phyloP scores from a whole-genome alignment of 371 early-diverging fungal species.

The Apophysomyces ossiformis region DNA sequence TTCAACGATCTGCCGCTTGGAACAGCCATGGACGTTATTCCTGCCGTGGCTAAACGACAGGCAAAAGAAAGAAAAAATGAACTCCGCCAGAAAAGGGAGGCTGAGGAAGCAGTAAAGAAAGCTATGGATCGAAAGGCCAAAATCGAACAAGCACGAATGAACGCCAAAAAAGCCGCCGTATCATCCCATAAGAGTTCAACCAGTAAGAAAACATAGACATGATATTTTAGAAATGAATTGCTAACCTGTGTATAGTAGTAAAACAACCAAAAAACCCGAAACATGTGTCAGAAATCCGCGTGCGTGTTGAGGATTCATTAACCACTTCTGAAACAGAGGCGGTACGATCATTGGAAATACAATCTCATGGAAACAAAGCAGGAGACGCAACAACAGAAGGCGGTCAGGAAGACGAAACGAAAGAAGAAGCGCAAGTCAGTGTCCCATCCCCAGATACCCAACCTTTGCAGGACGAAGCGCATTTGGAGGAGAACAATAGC shows the following conservation, averaged over 20 bases:
- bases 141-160: slow-evolving; percentile 13
- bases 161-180: slow-evolving; percentile 6
- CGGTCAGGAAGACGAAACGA: no score
- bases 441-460: no score
- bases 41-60: slow-evolving; percentile 12
- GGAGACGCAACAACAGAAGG: no score
- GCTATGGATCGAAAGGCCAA: slow-evolving; percentile 20
- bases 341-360: no score
- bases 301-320: no score
- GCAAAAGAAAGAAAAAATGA: slow-evolving; percentile 20
- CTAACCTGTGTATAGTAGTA: neutral
- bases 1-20: neutral
- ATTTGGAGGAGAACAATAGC: neutral
- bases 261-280: no score
- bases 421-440: no score
- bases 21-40: slow-evolving; percentile 14
- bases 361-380: no score
- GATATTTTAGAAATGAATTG: neutral
- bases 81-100: slow-evolving; percentile 10
- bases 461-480: neutral
- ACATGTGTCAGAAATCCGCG: no score
- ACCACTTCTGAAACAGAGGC: no score
- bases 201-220: neutral
- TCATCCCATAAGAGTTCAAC: neutral
- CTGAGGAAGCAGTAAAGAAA: slow-evolving; percentile 19